Evolutionary conservation across 2,329 filamentous ascomycete genomes (phyloP), one percentile per base, ranked within the genome.

Genomic region (Paraconiothyrium sp.): DNA sequence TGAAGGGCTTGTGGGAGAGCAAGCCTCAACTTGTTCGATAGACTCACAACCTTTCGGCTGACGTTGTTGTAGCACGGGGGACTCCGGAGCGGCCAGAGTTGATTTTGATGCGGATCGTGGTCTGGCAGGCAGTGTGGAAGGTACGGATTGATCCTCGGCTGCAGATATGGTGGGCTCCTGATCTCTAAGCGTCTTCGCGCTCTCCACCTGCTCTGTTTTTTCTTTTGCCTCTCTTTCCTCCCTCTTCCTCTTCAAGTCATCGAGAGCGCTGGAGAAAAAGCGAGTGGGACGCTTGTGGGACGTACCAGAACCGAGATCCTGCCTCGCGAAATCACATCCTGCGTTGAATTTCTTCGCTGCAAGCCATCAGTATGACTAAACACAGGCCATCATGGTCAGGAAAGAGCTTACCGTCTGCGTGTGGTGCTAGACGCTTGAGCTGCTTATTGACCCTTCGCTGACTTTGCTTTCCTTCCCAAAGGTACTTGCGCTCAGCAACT

Each of bases 281-380:
- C 71, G 66, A 20, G 68, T 63, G 7, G 68, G 59, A 59, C 60
- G 55, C 39, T 54, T 54, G 16, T 60, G 57, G 2, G 62, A 77
- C 80, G 65, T 75, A 83, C 81, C 77, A 70, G 76, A 76, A 20
- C 72, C 70, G 27, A 73, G 70, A 13, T 74, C 74, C 55, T 71
- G 66, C 44, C 47, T 63, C 2, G 75, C 76, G 50, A 70, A 66
- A 51, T 73, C 67, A 48, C 70, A 74, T 4, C 72, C 78, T 22
- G 74, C 62, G 24, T 71, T 64, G 61, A 79, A 79, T 54, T 67
- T 73, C 54, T 66, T 68, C 2, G 62, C 71, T 74, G 52, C 24
- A 7, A n/a, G 24, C 35, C n/a, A 37, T 61, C 54, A 65, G 64
- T 52, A 16, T 22, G 27, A 2, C 6, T 30, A 30, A 30, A 6